Percentiles rank a stretch among this genome's conserved stretches.
Conservation (phyloP, 176 grass and related monocot species). For the Chloris gayana region DNA sequence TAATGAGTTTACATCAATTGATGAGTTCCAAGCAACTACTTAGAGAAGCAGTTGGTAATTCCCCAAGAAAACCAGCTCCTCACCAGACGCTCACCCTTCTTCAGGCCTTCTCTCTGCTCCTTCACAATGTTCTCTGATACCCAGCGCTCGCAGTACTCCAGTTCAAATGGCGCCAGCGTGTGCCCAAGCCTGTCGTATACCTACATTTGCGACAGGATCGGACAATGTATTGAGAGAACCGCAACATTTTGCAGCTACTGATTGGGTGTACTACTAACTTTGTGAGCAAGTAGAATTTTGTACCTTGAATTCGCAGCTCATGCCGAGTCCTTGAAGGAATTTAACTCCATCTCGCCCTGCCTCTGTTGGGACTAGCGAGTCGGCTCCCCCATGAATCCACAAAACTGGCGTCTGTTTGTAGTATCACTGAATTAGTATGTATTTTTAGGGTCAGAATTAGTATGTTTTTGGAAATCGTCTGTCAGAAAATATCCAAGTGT, state of each 20-base stretch:
- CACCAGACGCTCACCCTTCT: background rate
- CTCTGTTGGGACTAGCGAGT: conserved; percentile 31
- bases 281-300: background rate
- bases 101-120: background rate
- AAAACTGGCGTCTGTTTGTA: conserved; percentile 34
- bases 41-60: background rate
- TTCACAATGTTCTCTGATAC: background rate
- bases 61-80: background rate
- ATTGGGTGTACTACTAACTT: background rate
- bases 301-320: conserved; percentile 45
- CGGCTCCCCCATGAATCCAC: conserved; percentile 41
- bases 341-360: conserved; percentile 31
- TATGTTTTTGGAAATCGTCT: background rate
- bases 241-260: background rate
- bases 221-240: background rate
- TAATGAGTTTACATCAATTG: background rate
- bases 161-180: conserved; percentile 30
- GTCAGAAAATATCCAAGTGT: background rate
- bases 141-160: conserved; percentile 36
- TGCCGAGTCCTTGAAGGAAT: conserved; percentile 27
- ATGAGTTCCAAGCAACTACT: background rate
- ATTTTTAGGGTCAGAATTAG: no score
- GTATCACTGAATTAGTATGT: background rate
- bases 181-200: conserved; percentile 33
- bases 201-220: background rate